Evolutionary conservation across 805 yeast genomes (phyloP).

Genomic region (Lachancea lanzarotensis): DNA sequence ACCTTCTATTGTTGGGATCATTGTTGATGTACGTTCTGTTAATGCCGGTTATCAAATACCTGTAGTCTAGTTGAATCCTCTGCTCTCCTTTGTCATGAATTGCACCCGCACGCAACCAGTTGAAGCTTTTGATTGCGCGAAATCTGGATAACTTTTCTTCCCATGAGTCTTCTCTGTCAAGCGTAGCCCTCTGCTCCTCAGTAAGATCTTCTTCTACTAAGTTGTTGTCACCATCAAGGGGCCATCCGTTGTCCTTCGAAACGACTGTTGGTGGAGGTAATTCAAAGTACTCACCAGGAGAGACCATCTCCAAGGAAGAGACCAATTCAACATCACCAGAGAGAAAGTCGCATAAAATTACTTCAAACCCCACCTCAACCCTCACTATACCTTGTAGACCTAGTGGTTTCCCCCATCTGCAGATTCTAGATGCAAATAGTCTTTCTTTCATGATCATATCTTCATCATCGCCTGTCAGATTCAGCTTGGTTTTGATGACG

Average conservation of each 20-base stretch:
- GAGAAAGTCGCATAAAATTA: constrained; percentile 54
- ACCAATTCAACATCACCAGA: constrained; percentile 41
- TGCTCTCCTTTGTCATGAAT: constrained; percentile 43
- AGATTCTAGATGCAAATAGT: constrained; percentile 43
- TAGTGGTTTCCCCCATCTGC: constrained; percentile 46
- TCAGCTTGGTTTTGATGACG: constrained; percentile 13
- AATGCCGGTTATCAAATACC: constrained; percentile 47
- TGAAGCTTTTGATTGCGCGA: constrained; percentile 36
- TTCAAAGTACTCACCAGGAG: constrained; percentile 24
- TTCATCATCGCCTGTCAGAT: constrained; percentile 14
- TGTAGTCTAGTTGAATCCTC: constrained; percentile 45
- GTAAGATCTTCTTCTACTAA: constrained; percentile 19
- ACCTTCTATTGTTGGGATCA: constrained; percentile 41
- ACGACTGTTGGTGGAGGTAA: constrained; percentile 33
- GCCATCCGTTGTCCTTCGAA: constrained; percentile 28
- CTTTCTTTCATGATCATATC: constrained; percentile 36
- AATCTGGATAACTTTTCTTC: constrained; percentile 12
- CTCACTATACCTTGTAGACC: constrained; percentile 55
- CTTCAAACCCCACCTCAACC: constrained; percentile 55
- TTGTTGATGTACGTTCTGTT: constrained; percentile 44
- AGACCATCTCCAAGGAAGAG: constrained; percentile 38
- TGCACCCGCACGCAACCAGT: constrained; percentile 42
- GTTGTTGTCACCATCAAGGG: constrained; percentile 20
- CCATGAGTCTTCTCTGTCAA: background rate
- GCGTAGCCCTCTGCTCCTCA: constrained; percentile 12